A percentile compares a stretch with the other conserved stretches of the same genome.
These are phyloP conservation scores for Paracorniculantispora psalliotae DNA, from an alignment of 2,329 filamentous ascomycete species.

Conservation along the genomic window DNA sequence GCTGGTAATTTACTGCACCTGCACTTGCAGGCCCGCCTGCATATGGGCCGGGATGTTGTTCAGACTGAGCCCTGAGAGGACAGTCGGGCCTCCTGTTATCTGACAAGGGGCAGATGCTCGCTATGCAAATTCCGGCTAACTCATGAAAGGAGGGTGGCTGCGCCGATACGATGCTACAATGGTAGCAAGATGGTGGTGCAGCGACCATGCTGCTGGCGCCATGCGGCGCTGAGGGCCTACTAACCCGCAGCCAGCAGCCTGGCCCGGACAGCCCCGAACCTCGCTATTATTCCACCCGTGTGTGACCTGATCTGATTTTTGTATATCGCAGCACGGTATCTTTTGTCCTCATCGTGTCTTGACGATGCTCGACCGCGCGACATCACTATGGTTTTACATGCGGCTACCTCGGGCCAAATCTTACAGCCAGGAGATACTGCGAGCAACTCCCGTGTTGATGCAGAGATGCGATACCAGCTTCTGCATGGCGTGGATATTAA, in stretches of 20 bases:
- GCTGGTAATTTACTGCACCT: conserved; percentile 12
- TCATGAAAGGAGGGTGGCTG: background rate
- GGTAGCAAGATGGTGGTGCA: background rate
- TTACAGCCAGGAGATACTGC: background rate
- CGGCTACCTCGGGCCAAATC: background rate
- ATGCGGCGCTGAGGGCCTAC: background rate
- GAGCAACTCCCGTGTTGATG: background rate
- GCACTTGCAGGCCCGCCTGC: conserved; percentile 11
- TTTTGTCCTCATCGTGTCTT: background rate
- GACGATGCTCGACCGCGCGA: background rate
- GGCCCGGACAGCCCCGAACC: background rate
- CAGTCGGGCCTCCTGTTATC: conserved; percentile 2
- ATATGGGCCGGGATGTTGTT: conserved; percentile 3
- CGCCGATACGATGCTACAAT: background rate
- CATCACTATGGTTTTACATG: background rate
- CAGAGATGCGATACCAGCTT: background rate
- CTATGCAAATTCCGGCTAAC: background rate
- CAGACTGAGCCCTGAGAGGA: conserved; percentile 6
- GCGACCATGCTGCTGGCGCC: background rate
- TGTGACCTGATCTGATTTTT: background rate
- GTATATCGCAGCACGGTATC: background rate
- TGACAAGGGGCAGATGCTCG: background rate
- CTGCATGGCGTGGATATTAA: background rate
- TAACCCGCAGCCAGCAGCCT: background rate
- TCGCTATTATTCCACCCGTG: background rate